phyloP scores from a whole-genome alignment of 139 green algal species.

The Auxenochlorella pyrenoidosa region DNA sequence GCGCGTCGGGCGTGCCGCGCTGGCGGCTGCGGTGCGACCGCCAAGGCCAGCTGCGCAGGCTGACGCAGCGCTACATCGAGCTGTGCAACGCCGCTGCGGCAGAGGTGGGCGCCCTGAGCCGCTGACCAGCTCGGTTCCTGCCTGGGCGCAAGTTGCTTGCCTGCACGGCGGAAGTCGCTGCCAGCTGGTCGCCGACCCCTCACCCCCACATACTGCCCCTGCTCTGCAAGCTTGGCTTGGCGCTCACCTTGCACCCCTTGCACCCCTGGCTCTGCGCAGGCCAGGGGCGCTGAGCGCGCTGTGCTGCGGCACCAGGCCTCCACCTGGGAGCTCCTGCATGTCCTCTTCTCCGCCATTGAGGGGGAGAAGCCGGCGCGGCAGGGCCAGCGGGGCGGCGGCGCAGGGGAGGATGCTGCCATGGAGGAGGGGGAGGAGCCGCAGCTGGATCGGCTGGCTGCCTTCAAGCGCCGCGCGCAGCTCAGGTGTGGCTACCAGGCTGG shows the following conservation, averaged over 20 bases:
- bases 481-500: slow-evolving; percentile 7
- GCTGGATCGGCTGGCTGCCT: slow-evolving; percentile 32
- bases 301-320: slow-evolving; percentile 61
- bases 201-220: no score
- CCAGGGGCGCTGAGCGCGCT: slow-evolving; percentile 15
- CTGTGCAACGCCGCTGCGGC: slow-evolving; percentile 3
- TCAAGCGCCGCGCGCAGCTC: slow-evolving; percentile 54
- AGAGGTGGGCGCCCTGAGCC: not conserved
- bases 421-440: slow-evolving; percentile 12
- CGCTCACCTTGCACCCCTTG: no score
- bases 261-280: not conserved
- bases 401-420: not conserved
- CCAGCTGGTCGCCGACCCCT: no score
- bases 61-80: slow-evolving; percentile 34
- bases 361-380: slow-evolving; percentile 12
- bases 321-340: slow-evolving; percentile 78
- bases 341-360: slow-evolving; percentile 56
- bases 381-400: not conserved
- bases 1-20: slow-evolving; percentile 7
- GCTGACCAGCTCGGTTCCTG: not conserved
- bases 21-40: slow-evolving; percentile 53
- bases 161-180: no score
- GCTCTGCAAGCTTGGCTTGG: no score
- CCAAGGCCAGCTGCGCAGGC: slow-evolving; percentile 33
- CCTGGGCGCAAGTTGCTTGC: not conserved